Evolutionary conservation across 345 rosid species (phyloP).

Genomic region (Acer yangbiense): DNA sequence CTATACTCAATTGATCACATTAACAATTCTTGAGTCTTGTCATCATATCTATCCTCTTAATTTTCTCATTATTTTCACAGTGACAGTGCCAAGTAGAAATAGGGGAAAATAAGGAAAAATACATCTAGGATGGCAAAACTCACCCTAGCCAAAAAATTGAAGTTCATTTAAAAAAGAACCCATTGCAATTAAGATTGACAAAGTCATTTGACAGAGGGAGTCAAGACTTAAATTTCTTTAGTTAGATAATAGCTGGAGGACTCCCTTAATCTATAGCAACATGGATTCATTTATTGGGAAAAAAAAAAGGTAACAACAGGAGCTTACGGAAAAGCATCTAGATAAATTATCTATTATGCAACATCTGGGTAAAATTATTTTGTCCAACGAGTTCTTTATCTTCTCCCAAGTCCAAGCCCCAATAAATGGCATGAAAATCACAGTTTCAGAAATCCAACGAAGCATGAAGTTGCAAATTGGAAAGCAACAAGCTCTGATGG

Average conservation of each 20-base stretch:
- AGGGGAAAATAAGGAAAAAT: neutral
- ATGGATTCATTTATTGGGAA: neutral
- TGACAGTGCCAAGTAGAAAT: neutral
- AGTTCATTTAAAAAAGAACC: neutral
- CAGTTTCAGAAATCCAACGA: neutral
- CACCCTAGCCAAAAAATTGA: neutral
- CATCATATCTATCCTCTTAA: neutral
- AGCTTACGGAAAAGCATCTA: neutral
- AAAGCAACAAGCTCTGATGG: neutral
- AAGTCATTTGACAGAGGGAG: neutral
- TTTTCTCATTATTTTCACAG: conserved; percentile 2
- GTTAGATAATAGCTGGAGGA: neutral
- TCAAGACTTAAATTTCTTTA: neutral
- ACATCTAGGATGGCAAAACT: neutral
- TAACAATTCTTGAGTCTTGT: neutral
- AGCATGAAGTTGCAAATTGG: neutral
- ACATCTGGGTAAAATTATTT: neutral
- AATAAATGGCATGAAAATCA: neutral
- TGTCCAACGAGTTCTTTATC: neutral
- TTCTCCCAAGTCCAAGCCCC: neutral
- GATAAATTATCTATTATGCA: neutral
- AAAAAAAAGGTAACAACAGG: neutral
- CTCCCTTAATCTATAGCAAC: neutral
- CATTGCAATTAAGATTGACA: neutral
- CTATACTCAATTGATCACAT: neutral